Percentiles rank a stretch among this genome's conserved stretches.
phyloP scores from a whole-genome alignment of 495 filamentous ascomycete genomes.

The Beverwykella pulmonaria region DNA sequence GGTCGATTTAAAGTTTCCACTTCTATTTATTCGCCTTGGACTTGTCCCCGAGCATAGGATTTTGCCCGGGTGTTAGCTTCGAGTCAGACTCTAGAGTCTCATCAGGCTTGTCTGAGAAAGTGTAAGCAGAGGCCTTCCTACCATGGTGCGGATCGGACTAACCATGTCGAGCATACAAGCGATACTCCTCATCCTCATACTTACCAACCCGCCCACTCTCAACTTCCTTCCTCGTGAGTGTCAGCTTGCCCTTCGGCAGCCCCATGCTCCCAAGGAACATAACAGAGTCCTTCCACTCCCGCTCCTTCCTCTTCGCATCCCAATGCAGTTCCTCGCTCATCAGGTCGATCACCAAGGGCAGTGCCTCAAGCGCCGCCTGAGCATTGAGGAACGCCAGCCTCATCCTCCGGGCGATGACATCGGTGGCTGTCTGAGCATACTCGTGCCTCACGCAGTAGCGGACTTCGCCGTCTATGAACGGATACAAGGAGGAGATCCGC shows the following conservation, averaged over 20 bases:
- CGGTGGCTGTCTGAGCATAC: slow-evolving; percentile 91
- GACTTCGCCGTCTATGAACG: slow-evolving; percentile 95
- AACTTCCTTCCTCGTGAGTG: slow-evolving; percentile 72
- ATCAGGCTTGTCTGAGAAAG: slow-evolving; percentile 57
- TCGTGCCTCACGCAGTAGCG: slow-evolving; percentile 88
- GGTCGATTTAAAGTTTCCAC: not conserved
- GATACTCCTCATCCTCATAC: slow-evolving; percentile 61
- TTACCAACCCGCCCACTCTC: slow-evolving; percentile 66
- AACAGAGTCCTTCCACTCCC: slow-evolving; percentile 84
- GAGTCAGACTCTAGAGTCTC: slow-evolving; percentile 59
- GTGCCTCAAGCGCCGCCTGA: slow-evolving; percentile 87
- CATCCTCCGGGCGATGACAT: slow-evolving; percentile 86
- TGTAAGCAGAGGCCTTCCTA: slow-evolving; percentile 38
- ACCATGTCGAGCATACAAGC: slow-evolving; percentile 79
- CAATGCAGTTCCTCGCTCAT: slow-evolving; percentile 90
- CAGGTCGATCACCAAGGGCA: slow-evolving; percentile 87
- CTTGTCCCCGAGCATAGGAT: slow-evolving; percentile 41
- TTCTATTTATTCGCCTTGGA: slow-evolving; percentile 29
- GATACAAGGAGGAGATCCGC: slow-evolving; percentile 80
- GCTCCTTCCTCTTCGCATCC: slow-evolving; percentile 71
- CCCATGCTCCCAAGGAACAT: slow-evolving; percentile 83
- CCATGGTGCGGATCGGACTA: slow-evolving; percentile 36
- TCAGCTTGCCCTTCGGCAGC: slow-evolving; percentile 73
- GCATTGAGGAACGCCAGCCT: slow-evolving; percentile 93
- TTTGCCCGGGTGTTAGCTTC: slow-evolving; percentile 45